These are phyloP conservation scores for Monosporascus sp. DNA, from an alignment of 2,329 filamentous ascomycete species.

Conservation along the genomic window DNA sequence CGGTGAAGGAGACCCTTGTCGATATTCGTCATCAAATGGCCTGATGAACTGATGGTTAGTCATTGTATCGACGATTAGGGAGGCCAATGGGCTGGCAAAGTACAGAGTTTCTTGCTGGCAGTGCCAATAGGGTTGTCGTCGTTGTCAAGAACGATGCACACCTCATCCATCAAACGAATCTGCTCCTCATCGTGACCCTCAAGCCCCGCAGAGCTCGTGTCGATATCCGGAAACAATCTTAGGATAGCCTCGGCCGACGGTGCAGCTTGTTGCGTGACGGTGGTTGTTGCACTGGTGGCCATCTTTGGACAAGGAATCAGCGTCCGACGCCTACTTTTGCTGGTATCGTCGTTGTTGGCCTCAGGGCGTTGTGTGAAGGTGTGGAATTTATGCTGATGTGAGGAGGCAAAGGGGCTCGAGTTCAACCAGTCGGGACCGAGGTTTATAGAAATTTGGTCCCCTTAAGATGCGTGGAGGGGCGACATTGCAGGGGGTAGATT, in stretches of 20 bases:
- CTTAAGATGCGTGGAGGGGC: no score
- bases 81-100: conserved; percentile 29
- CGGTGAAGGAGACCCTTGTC: conserved; percentile 92
- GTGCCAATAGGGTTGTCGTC: conserved; percentile 91
- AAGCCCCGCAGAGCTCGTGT: conserved; percentile 68
- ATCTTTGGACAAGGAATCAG: conserved; percentile 4
- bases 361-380: neutral
- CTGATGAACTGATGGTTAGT: conserved; percentile 38
- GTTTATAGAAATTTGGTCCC: no score
- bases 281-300: conserved; percentile 34
- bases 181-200: conserved; percentile 96
- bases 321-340: conserved; percentile 12
- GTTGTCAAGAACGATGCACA: conserved; percentile 94
- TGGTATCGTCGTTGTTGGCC: conserved; percentile 2
- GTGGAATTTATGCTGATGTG: no score
- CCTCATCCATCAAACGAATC: conserved; percentile 96
- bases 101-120: conserved; percentile 96
- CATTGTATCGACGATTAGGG: neutral
- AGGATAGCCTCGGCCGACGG: conserved; percentile 80
- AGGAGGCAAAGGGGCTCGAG: no score
- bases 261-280: conserved; percentile 43
- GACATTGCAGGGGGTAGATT: no score
- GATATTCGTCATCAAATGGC: conserved; percentile 98
- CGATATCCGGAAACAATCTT: conserved; percentile 79
- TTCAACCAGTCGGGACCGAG: no score